Base-by-base conservation (phyloP, 768 basidiomycete genomes). In the Trametes gibbosa region DNA sequence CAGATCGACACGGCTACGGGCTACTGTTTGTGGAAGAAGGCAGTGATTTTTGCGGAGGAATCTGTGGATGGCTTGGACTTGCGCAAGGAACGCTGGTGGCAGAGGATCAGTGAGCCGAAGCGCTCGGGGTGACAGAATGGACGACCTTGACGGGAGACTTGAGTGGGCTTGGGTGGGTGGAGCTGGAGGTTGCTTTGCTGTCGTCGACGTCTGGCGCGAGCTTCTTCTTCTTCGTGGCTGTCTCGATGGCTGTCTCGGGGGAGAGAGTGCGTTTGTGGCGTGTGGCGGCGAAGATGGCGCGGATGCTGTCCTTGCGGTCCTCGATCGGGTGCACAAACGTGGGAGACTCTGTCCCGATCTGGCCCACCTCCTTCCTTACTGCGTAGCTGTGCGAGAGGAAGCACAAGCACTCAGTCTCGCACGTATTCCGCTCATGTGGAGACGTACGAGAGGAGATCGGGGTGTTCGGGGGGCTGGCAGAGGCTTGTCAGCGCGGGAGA, bases 361-460 rank as follows among this genome's bases (percentile, higher is more conserved):
- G 95, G 0, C 95, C 95, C 0, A 97, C 86, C 76, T 97, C 95
- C 63, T 83, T 84, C 0, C 92, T 92, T 0, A 97, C 95, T 57
- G 83, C 84, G 68, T 95, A 97, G 67, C 94, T 95, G 62, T 53
- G 5, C 29, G 29, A n/a, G n/a, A n/a, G n/a, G n/a, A n/a, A n/a
- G n/a, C n/a, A n/a, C n/a, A n/a, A n/a, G n/a, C n/a, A n/a, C n/a
- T n/a, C n/a, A n/a, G n/a, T n/a, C n/a, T n/a, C n/a, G n/a, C n/a
- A n/a, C n/a, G n/a, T n/a, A n/a, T n/a, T n/a, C n/a, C n/a, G n/a
- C n/a, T n/a, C n/a, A n/a, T n/a, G n/a, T n/a, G 17, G 27, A 35
- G 14, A 74, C 83, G 49, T 62, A 92, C 90, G 89, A 93, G 59
- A 88, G 83, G 1, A 96, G 76, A n/a, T n/a, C n/a, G 8, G 82